Base-by-base conservation (phyloP, 352 stramenopile genomes). In the Achlya hypogyna region DNA sequence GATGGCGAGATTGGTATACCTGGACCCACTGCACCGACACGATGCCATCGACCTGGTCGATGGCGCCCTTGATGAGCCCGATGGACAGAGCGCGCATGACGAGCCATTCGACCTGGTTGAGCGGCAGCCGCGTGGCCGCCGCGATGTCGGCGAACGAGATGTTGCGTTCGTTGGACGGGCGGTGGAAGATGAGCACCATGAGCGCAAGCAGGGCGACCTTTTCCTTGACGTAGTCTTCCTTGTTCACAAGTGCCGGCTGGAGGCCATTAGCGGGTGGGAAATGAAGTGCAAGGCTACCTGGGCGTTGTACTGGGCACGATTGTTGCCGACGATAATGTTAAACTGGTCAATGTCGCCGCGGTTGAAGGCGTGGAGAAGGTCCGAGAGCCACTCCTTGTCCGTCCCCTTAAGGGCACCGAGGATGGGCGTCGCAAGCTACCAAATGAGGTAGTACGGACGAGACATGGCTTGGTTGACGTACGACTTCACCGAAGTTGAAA, bases 401-500 rank as follows among this genome's bases (percentile, higher is more conserved):
- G 92, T 98, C 31, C 79, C 76, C 60, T 96, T 81, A 1, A 99
- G 71, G 28, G 86, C 88, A 28, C 76, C 72, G 29, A 99, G 74
- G 53, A 98, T 96, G 6, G 95, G 94, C 43, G 96, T 98, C 34
- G 90, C 86, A 69, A 97, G 62, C 81, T 92, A 74, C 65, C 59
- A 62, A 22, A 69, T 53, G 42, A 72, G 58, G 1, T 25, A 31
- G 1, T 12, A 28, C 71, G 16, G 67, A 18, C 47, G 18, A 12
- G 5, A 43, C 22, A 25, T 32, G 3, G 64, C 65, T 23, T 10
- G 12, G 52, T 27, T 38, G 12, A 74, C 85, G 38, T 52, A 98
- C 87, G 66, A 99, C 91, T 91, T 99, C 95, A 49, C 96, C 96
- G 73, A 99, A 98, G 81, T 99, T 98, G 78, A 98, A 99, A 2